Evolutionary conservation across 116 monocot genomes (phyloP).

Genomic region (Posidonia oceanica): DNA sequence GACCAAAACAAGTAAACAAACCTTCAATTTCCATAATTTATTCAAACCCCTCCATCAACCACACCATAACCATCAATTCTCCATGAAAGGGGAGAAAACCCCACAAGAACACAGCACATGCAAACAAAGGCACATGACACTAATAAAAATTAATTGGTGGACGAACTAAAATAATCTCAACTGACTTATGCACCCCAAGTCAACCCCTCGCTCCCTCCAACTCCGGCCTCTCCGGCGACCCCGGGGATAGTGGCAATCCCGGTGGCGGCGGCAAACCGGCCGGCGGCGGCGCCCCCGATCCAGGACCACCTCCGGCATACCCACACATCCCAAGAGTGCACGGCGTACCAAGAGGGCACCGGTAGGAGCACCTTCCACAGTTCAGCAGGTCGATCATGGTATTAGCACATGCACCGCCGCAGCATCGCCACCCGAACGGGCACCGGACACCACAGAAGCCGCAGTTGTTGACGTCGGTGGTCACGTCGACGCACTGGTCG

Average conservation of each 20-base stretch:
- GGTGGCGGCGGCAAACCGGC: background rate
- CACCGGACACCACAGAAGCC: conserved; percentile 25
- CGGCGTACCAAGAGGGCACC: conserved; percentile 10
- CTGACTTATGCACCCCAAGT: too few species aligned
- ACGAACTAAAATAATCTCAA: too few species aligned
- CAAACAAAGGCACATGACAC: too few species aligned
- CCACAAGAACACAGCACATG: too few species aligned
- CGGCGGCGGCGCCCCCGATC: background rate
- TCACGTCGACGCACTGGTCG: conserved; percentile 19
- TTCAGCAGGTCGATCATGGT: conserved; percentile 12
- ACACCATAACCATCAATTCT: too few species aligned
- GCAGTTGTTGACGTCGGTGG: conserved; percentile 25
- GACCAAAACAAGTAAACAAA: too few species aligned
- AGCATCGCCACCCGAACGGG: conserved; percentile 19
- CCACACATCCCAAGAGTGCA: conserved; percentile 19
- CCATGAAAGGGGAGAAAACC: too few species aligned
- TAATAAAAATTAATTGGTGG: too few species aligned
- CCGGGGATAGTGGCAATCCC: background rate
- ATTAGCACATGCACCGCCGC: conserved; percentile 20
- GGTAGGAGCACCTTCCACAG: conserved; percentile 23
- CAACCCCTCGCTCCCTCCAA: too few species aligned
- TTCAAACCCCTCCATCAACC: too few species aligned
- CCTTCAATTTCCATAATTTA: too few species aligned
- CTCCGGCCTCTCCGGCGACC: too few species aligned
- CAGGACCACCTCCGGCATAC: background rate